Evolutionary conservation across 2,329 filamentous ascomycete species (phyloP).

Genomic region (Sclerotinia minor): DNA sequence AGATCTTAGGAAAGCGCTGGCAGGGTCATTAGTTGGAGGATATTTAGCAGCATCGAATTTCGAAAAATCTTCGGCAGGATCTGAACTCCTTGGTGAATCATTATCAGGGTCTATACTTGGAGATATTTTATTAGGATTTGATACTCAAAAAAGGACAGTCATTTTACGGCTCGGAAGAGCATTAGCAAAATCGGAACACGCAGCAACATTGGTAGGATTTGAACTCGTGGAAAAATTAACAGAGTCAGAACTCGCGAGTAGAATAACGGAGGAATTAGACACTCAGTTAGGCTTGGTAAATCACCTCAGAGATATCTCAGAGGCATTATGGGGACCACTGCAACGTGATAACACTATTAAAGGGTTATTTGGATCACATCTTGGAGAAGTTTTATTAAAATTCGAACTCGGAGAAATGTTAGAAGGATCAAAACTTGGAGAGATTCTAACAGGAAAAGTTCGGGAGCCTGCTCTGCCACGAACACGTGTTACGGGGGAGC

Average conservation of each 20-base stretch:
- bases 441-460: not conserved
- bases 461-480: not conserved
- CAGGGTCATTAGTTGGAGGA: not conserved
- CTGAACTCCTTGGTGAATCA: not conserved
- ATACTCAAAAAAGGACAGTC: not conserved
- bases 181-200: not conserved
- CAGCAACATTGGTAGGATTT: not conserved
- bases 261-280: not conserved
- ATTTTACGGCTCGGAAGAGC: not conserved
- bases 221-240: not conserved
- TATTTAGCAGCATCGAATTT: not conserved
- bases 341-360: no score
- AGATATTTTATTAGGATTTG: not conserved
- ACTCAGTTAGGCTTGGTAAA: not conserved
- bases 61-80: not conserved
- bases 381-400: not conserved
- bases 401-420: not conserved
- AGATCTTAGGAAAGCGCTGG: not conserved
- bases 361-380: not conserved
- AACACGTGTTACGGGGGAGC: not conserved
- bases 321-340: not conserved
- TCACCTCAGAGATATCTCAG: not conserved
- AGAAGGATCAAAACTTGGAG: conserved; percentile 11
- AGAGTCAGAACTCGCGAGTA: not conserved
- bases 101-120: conserved; percentile 3